phyloP scores from a whole-genome alignment of 163 green algal species.

The Trebouxiophyceae sp. region DNA sequence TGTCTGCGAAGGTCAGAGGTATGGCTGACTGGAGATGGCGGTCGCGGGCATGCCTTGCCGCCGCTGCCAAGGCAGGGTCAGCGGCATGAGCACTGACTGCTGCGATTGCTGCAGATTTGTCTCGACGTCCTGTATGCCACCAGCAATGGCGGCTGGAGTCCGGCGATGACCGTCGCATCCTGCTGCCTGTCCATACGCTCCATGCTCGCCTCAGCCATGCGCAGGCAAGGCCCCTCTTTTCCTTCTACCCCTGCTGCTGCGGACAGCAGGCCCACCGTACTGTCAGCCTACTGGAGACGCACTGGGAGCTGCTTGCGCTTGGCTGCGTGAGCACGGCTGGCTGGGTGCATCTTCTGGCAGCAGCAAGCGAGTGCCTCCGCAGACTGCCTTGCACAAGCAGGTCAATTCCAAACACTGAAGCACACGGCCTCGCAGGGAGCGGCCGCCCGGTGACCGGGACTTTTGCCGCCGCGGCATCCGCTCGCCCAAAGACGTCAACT shows the following conservation, averaged over 20 bases:
- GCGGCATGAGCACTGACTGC: too few relatives aligned
- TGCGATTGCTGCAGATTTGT: too few relatives aligned
- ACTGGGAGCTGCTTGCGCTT: background rate
- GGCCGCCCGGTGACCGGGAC: constrained; percentile 60
- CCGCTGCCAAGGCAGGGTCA: too few relatives aligned
- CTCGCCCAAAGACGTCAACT: constrained; percentile 69
- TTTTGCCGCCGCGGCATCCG: constrained; percentile 51
- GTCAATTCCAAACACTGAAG: too few relatives aligned
- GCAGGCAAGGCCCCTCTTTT: too few relatives aligned
- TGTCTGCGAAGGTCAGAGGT: too few relatives aligned
- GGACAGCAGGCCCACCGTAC: too few relatives aligned
- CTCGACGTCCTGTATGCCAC: constrained; percentile 64
- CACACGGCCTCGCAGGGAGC: background rate
- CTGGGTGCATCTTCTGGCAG: background rate
- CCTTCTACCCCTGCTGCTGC: too few relatives aligned
- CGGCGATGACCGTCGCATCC: constrained; percentile 81
- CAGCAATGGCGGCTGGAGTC: constrained; percentile 63
- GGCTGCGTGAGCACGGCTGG: background rate
- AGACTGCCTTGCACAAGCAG: constrained; percentile 19
- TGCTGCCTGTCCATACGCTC: constrained; percentile 62
- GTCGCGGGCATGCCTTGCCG: too few relatives aligned
- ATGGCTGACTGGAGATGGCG: too few relatives aligned
- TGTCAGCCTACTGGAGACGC: background rate
- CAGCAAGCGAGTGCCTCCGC: background rate
- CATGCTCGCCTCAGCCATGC: constrained; percentile 75